Evolutionary conservation across 2,329 filamentous ascomycete genomes (phyloP), one percentile per base, ranked within the genome.

Genomic region (Aspergillus fumigatiaffinis): DNA sequence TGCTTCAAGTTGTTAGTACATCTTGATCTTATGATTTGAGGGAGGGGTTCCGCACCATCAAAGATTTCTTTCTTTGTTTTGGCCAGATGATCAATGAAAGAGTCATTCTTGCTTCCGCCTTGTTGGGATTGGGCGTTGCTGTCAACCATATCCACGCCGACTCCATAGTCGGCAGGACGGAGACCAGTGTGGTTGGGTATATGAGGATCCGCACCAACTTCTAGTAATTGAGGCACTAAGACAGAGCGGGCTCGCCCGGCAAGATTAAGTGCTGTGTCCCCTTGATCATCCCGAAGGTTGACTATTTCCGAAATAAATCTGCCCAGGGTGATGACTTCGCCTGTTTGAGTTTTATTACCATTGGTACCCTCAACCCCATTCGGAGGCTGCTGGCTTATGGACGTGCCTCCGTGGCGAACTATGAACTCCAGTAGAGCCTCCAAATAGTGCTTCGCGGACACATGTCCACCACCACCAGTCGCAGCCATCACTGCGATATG

Each of bases 251-350:
- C 96, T 60, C 94, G 84, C 1, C 94, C 92, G 1, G 93, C 94
- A 60, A 97, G 88, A 65, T 97, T 97, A 21, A 99, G 80, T 0
- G 94, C 94, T 0, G 94, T 99, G 69, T 99, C 96, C 0, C 94
- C 94, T 35, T 90, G 89, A 67, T 92, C 92, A 73, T 99, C 94
- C 67, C 93, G 90, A 0, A 92, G 89, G 67, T 99, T 97, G 59
- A 99, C 93, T 73, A 99, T 95, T 70, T 97, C 92, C 51, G 89
- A 91, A 84, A 99, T 95, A 76, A 99, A 99, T 41, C 91, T 87
- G 29, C 91, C 92, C 53, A 99, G 83, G 25, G 89, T 91, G 75
- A 97, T 95, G 84, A 90, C 54, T 84, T 89, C 46, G 76, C 77
- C 12, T 60, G 73, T 61, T 59, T 71, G 56, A 6, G 62, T 63